Evolutionary conservation across 352 stramenopile genomes (phyloP), one percentile per base, ranked within the genome.

Genomic region (Pythium sukuiense): DNA sequence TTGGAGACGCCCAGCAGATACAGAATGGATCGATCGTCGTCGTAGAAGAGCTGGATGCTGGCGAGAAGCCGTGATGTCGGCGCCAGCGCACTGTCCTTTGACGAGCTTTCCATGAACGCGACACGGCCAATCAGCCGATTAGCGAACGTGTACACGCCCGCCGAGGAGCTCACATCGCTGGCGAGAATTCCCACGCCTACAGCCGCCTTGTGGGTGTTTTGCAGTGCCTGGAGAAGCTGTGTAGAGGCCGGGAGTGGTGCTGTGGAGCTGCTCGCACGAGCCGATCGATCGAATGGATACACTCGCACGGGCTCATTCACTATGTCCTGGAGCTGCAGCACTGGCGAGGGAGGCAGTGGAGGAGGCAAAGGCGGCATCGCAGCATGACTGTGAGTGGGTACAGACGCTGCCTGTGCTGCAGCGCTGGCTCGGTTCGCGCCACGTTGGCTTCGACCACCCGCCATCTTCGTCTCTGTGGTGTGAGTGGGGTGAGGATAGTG

Each of bases 81-180:
- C 7, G 37, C 41, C 29, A 71, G 53, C 16, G 69, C 69, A 45
- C 50, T 69, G 60, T 69, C 69, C 1, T 59, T 45, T 1, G 37
- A 12, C 20, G 37, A 56, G 35, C 55, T 55, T 18, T 81, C 70
- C 48, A 76, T 65, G 56, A 93, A 93, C 13, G 79, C 81, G 33
- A 63, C 69, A 48, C 73, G 80, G 8, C 84, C 82, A 7, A 93
- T 85, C 6, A 93, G 18, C 2, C 81, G 80, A 46, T 93, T 93
- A 27, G 78, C 69, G 48, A 91, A 83, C 43, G 78, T 67, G 52
- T 76, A 80, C 18, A 75, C 67, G 14, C 69, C 60, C 29, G 72
- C 75, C 0, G 55, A 67, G 14, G 73, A 83, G 9, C 67, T 72
- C 6, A 62, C 76, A 27, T 76, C 79, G 24, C 67, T 58, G 55